A percentile compares a stretch with the other conserved stretches of the same genome.
These are phyloP conservation scores for Candida caryicola DNA, from an alignment of 805 yeast genomes.

Conservation along the genomic window DNA sequence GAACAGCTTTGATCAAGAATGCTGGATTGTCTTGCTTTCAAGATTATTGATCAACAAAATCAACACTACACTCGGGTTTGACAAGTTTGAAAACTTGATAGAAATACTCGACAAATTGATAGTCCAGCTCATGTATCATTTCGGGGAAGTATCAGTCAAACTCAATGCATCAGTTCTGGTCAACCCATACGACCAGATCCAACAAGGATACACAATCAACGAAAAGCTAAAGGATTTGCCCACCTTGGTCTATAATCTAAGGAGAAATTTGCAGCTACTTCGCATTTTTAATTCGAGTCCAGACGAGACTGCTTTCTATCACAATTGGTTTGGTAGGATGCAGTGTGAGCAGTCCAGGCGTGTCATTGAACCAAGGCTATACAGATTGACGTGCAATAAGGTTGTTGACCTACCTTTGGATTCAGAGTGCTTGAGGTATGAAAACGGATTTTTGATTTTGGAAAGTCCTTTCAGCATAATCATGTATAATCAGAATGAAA, in stretches of 20 bases:
- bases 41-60: slow-evolving; percentile 34
- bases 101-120: slow-evolving; percentile 25
- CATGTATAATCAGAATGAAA: slow-evolving; percentile 19
- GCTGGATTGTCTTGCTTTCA: slow-evolving; percentile 29
- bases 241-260: slow-evolving; percentile 29
- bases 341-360: slow-evolving; percentile 16
- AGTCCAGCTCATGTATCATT: slow-evolving; percentile 24
- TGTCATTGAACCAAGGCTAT: slow-evolving; percentile 32
- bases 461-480: slow-evolving; percentile 28
- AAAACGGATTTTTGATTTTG: slow-evolving; percentile 23
- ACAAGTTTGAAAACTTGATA: slow-evolving; percentile 26
- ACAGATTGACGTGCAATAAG: slow-evolving; percentile 5
- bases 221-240: slow-evolving; percentile 30
- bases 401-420: slow-evolving; percentile 16
- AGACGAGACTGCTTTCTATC: slow-evolving; percentile 44
- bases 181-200: slow-evolving; percentile 22
- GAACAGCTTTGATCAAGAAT: slow-evolving; percentile 31
- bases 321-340: slow-evolving; percentile 27
- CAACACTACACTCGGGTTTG: slow-evolving; percentile 34
- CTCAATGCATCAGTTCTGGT: neutral
- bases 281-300: slow-evolving; percentile 42
- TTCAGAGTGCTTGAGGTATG: slow-evolving; percentile 11
- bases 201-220: slow-evolving; percentile 19
- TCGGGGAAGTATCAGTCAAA: slow-evolving; percentile 23
- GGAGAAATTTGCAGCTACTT: slow-evolving; percentile 35